phyloP scores from a whole-genome alignment of 2,329 filamentous ascomycete genomes.

The Hymenoscyphus fraxineus region DNA sequence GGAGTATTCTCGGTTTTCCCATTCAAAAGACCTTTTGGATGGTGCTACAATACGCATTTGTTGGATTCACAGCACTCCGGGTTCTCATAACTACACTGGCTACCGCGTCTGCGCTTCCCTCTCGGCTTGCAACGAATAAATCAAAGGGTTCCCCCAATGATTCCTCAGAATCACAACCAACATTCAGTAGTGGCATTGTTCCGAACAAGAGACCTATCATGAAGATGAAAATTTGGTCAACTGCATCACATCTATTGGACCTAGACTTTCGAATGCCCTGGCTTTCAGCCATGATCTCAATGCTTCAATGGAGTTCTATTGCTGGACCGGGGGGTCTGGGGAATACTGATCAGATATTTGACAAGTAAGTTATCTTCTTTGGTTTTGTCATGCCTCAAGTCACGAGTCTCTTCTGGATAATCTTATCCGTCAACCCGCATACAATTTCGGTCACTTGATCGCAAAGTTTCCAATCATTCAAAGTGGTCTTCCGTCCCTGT shows the following conservation, averaged over 20 bases:
- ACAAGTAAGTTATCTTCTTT: constrained; percentile 63
- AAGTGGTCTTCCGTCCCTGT: constrained; percentile 22
- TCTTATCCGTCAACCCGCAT: constrained; percentile 45
- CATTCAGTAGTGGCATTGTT: constrained; percentile 15
- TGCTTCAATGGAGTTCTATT: constrained; percentile 71
- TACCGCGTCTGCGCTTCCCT: constrained; percentile 64
- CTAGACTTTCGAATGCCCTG: constrained; percentile 84
- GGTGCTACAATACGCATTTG: constrained; percentile 47
- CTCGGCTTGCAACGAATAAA: constrained; percentile 40
- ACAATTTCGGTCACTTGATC: constrained; percentile 58
- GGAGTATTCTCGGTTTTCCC: constrained; percentile 23
- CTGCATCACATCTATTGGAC: constrained; percentile 68
- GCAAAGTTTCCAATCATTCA: constrained; percentile 29
- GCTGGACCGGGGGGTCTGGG: constrained; percentile 73
- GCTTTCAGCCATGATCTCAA: constrained; percentile 70
- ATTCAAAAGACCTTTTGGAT: constrained; percentile 45
- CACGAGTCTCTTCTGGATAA: constrained; percentile 18
- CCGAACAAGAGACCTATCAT: constrained; percentile 47
- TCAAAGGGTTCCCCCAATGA: constrained; percentile 26
- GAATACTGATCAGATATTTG: constrained; percentile 71
- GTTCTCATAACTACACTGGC: constrained; percentile 61
- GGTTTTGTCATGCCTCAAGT: constrained; percentile 20
- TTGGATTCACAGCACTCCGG: constrained; percentile 58
- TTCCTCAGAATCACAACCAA: constrained; percentile 24
- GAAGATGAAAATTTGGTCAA: constrained; percentile 73